phyloP scores from a whole-genome alignment of 2,329 filamentous ascomycete species.

The Cladosporium sp. region DNA sequence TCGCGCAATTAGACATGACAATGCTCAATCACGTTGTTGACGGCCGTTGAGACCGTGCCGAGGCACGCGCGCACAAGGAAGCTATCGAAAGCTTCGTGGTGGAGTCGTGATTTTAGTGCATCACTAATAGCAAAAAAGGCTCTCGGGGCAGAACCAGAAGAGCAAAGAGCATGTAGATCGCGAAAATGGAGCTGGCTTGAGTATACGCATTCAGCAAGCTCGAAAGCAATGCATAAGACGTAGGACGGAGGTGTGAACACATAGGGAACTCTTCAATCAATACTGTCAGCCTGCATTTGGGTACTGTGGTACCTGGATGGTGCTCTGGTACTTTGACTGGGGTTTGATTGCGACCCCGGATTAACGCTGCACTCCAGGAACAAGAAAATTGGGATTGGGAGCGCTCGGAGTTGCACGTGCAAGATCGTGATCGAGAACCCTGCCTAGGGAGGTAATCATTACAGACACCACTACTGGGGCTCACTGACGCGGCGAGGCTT shows the following conservation, averaged over 20 bases:
- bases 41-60: background rate
- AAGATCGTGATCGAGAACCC: background rate
- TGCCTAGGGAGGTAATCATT: background rate
- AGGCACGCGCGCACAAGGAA: background rate
- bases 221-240: background rate
- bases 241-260: background rate
- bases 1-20: background rate
- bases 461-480: background rate
- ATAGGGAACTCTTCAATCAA: background rate
- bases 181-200: background rate
- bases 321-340: background rate
- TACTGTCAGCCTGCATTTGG: background rate
- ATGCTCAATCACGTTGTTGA: background rate
- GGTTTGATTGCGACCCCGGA: background rate
- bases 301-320: background rate
- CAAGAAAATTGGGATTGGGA: background rate
- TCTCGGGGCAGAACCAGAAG: background rate
- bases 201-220: background rate
- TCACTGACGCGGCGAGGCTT: background rate
- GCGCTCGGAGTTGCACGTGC: background rate
- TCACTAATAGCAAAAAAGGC: background rate
- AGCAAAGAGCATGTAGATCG: background rate
- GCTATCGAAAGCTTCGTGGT: constrained; percentile 1
- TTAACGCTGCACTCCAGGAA: background rate
- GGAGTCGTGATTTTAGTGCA: background rate